These are phyloP conservation scores for Ceratobasidium sp. DNA, from an alignment of 1,284 basidiomycete genomes.

Conservation along the genomic window DNA sequence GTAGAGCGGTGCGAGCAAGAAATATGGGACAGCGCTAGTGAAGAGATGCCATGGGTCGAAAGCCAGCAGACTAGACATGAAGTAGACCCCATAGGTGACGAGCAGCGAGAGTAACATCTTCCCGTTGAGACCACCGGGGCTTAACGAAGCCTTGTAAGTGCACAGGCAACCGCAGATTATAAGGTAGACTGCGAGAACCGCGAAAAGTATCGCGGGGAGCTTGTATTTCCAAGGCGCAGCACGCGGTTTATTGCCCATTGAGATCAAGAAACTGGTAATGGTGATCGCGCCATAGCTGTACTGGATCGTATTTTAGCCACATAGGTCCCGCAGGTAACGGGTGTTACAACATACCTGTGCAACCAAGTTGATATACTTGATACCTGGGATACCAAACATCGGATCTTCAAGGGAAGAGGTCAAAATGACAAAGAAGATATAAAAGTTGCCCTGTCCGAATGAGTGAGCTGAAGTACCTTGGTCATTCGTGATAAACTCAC, in stretches of 20 bases:
- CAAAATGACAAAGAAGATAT: conserved; percentile 94
- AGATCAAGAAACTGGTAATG: conserved; percentile 89
- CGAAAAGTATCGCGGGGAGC: conserved; percentile 76
- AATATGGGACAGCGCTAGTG: conserved; percentile 88
- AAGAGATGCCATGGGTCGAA: conserved; percentile 94
- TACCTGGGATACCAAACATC: conserved; percentile 70
- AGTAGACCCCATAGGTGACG: conserved; percentile 87
- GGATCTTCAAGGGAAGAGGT: conserved; percentile 85
- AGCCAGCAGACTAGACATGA: conserved; percentile 79
- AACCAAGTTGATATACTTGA: conserved; percentile 80
- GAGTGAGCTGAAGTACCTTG: conserved; percentile 1
- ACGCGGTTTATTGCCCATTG: conserved; percentile 92
- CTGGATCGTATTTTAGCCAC: conserved; percentile 55
- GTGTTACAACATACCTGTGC: conserved; percentile 62
- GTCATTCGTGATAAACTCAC: conserved; percentile 57
- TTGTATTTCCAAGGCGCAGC: conserved; percentile 88
- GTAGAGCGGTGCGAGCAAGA: conserved; percentile 87
- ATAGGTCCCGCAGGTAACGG: conserved; percentile 16
- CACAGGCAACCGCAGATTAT: conserved; percentile 78
- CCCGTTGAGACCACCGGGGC: conserved; percentile 62
- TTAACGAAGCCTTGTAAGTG: conserved; percentile 67
- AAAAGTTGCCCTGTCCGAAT: conserved; percentile 79
- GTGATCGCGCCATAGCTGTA: conserved; percentile 86
- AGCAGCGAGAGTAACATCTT: conserved; percentile 84
- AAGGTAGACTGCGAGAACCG: conserved; percentile 82